Evolutionary conservation across 164 flowering plant genomes (phyloP), one percentile per base, ranked within the genome.

Genomic region (Hamamelis virginiana): DNA sequence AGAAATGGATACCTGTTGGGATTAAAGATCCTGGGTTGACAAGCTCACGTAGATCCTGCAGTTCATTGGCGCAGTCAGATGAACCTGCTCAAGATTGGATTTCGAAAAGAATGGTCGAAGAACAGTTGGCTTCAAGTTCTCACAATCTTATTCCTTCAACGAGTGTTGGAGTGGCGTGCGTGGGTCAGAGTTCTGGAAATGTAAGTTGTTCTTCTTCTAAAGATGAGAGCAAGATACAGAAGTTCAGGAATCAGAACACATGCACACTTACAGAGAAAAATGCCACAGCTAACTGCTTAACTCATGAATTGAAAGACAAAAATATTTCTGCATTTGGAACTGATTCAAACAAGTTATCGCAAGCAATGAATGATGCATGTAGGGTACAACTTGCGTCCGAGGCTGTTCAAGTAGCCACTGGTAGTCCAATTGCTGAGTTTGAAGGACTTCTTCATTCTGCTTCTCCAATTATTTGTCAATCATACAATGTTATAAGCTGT

Each of bases 391-490:
- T 82, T 70, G 79, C 64, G 10, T 87, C 87, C 59, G 90, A 84
- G 80, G 81, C 84, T 69, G 64, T 82, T 75, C 82, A 80, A 62
- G 26, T 67, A 67, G 84, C 73, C 41, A 80, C 78, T 9, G 92
- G 91, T 45, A 60, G 62, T 48, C 91, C 89, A 25, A 71, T 86
- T 76, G 92, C 91, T 18, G 90, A 82, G 68, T 84, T 91, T 76
- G 97, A 91, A 65, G 77, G 77, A 61, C 58, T 91, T 76, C 77
- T 91, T 50, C 64, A 78, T 55, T 77, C 80, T 63, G 85, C 85
- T 57, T 74, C 86, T 64, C 97, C 97, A 21, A 74, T 80, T 68
- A 65, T 89, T 60, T 61, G 74, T 58, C 60, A 60, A 48, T 68
- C 83, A 47, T 21, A 22, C 11, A 59, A 28, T 56, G 41, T 58